Percentiles rank a stretch among this genome's conserved stretches.
These are phyloP conservation scores for Hypholoma sublateritium DNA, from an alignment of 768 basidiomycete species.

Conservation along the genomic window DNA sequence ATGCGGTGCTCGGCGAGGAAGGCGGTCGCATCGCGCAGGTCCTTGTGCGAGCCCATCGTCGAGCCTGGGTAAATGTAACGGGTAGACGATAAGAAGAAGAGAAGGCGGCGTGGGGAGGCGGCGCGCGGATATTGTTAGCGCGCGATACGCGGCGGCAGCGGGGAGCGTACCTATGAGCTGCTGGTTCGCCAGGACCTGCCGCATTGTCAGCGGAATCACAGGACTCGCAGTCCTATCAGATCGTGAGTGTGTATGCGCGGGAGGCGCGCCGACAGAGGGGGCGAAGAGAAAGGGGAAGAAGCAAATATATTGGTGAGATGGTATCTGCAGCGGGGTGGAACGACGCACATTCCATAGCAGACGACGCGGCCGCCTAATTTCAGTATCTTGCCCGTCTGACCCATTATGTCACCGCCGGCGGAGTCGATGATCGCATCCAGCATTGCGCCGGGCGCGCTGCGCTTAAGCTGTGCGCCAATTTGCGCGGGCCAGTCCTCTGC, in stretches of 20 bases:
- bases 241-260: background rate
- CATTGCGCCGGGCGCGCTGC: conserved; percentile 25
- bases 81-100: background rate
- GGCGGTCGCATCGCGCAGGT: conserved; percentile 68
- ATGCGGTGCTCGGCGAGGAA: conserved; percentile 70
- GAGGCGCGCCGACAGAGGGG: background rate
- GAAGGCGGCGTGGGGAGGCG: conserved; percentile 1
- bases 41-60: conserved; percentile 80
- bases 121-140: background rate
- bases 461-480: conserved; percentile 42
- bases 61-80: conserved; percentile 47
- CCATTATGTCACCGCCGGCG: conserved; percentile 66
- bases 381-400: conserved; percentile 45
- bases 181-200: conserved; percentile 72
- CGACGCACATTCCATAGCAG: conserved; percentile 64
- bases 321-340: background rate
- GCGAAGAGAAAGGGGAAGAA: background rate
- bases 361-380: conserved; percentile 59
- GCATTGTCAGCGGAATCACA: conserved; percentile 70
- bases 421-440: conserved; percentile 71
- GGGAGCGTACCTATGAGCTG: conserved; percentile 63
- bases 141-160: too few species aligned
- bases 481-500: conserved; percentile 53
- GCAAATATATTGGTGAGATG: too few species aligned
- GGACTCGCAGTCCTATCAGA: conserved; percentile 58